phyloP scores from a whole-genome alignment of 352 stramenopile genomes.

The Pythium monospermum region DNA sequence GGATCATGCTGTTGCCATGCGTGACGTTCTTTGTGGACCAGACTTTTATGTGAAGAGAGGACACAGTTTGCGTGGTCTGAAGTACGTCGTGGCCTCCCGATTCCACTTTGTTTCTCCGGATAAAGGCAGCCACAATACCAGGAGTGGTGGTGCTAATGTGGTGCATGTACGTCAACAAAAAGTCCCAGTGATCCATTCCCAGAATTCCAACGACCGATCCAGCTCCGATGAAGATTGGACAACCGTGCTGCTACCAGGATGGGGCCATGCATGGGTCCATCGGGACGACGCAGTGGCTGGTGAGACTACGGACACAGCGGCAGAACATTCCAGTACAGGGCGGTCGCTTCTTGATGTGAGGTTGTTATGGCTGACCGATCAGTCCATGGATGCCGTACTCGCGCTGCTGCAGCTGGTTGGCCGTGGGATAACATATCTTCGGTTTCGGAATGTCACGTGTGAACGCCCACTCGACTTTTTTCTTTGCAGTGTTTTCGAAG shows the following conservation, averaged over 20 bases:
- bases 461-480: neutral
- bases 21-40: neutral
- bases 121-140: no score
- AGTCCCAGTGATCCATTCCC: no score
- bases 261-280: neutral
- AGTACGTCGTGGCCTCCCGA: neutral
- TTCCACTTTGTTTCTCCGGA: neutral
- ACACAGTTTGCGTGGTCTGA: neutral
- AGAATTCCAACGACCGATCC: no score
- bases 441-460: neutral
- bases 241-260: neutral
- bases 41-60: neutral
- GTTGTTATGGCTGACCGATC: neutral
- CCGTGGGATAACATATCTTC: neutral
- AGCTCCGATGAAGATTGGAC: no score
- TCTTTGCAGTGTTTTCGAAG: neutral
- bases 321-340: neutral
- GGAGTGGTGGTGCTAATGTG: neutral
- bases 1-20: neutral
- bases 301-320: neutral
- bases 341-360: neutral
- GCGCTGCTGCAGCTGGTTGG: neutral
- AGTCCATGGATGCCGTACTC: neutral
- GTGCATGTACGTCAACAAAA: neutral
- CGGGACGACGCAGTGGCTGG: no score